Conservation (phyloP, 148 eudicot species). For the Rhododendron ferrugineum region DNA sequence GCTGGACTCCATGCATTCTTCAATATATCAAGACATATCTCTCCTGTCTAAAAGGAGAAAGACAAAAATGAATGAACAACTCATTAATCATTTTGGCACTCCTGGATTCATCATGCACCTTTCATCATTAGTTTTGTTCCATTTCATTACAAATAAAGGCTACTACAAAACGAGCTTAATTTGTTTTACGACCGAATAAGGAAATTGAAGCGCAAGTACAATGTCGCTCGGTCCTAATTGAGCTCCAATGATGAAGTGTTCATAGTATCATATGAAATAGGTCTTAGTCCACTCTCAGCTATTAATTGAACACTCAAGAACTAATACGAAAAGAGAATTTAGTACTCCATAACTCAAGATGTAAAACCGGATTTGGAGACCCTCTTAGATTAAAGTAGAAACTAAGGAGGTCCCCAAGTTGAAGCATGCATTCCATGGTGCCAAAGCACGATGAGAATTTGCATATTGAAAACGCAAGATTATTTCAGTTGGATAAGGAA, state of each 20-base stretch:
- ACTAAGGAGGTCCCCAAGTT: neutral
- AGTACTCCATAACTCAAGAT: neutral
- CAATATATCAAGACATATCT: constrained; percentile 93
- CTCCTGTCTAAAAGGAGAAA: constrained; percentile 72
- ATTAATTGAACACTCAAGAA: neutral
- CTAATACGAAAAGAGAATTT: neutral
- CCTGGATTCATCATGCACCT: neutral
- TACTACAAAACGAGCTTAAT: neutral
- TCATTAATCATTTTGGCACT: neutral
- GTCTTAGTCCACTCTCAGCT: neutral
- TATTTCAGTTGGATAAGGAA: neutral
- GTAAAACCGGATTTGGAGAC: neutral
- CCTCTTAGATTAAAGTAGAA: neutral
- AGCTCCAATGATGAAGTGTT: neutral
- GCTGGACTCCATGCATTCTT: constrained; percentile 99
- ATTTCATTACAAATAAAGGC: neutral
- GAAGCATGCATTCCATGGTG: neutral
- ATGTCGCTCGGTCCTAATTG: neutral
- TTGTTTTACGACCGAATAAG: neutral
- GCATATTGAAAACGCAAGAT: neutral
- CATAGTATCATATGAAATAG: neutral
- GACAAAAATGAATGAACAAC: neutral
- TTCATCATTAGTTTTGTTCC: neutral
- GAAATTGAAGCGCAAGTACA: neutral
- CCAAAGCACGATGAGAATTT: neutral